phyloP scores from a whole-genome alignment of 2,329 filamentous ascomycete genomes.

The Paecilomyces formosus region DNA sequence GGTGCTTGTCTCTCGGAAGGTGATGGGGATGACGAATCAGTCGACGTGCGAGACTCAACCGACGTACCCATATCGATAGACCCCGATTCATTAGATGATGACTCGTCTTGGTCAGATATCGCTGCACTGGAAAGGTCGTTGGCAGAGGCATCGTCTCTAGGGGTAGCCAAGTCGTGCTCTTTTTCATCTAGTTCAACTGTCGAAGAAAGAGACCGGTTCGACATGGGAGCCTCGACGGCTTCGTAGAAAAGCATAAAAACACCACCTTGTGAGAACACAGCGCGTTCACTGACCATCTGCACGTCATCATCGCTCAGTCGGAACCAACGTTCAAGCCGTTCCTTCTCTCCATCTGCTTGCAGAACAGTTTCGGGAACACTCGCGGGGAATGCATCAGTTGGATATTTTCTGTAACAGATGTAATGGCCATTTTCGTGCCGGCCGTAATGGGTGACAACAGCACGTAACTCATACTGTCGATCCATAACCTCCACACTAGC shows the following conservation, averaged over 20 bases:
- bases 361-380: slow-evolving; percentile 23
- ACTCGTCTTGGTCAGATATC: neutral
- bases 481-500: slow-evolving; percentile 43
- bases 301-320: slow-evolving; percentile 85
- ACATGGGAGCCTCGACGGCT: slow-evolving; percentile 43
- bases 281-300: slow-evolving; percentile 61
- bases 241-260: slow-evolving; percentile 99
- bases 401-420: slow-evolving; percentile 75
- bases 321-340: slow-evolving; percentile 64
- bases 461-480: slow-evolving; percentile 64
- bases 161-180: neutral
- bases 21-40: neutral
- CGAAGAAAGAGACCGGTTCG: neutral
- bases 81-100: neutral
- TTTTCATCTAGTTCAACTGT: neutral
- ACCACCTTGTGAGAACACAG: slow-evolving; percentile 66
- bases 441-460: slow-evolving; percentile 82
- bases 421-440: slow-evolving; percentile 95
- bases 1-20: neutral
- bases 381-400: slow-evolving; percentile 29
- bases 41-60: neutral
- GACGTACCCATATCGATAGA: neutral
- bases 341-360: slow-evolving; percentile 24
- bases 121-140: neutral
- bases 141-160: neutral